Base-by-base conservation (phyloP, 2,329 filamentous ascomycete genomes). In the Diaporthe citrichinensis region DNA sequence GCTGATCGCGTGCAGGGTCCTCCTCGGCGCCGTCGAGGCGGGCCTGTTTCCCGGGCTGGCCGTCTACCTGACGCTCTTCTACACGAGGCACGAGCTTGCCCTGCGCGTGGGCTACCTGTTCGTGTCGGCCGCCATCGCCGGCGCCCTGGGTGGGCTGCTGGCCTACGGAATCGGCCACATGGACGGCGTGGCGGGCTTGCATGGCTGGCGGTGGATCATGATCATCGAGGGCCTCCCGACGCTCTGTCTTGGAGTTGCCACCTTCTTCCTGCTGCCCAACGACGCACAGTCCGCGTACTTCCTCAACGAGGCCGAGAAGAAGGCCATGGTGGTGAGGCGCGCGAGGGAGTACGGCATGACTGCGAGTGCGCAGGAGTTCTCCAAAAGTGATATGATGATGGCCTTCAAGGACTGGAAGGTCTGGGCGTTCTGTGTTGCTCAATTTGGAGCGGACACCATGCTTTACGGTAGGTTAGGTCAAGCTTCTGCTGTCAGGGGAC, bases 321-420 rank as follows among this genome's bases (percentile, higher is more conserved):
- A 84, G n/a, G 84, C 92, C 14, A 88, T 92, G 76, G 73, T 77
- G 2, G 78, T 78, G 59, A 79, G 84, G 31, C 80, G 81, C 31
- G 74, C 79, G 51, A 79, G 83, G 41, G 85, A 88, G 76, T 89
- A 89, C 53, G 88, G 88, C n/a, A 83, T 84, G 74, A 89, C 88
- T 9, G 82, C 79, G 57, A 87, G 85, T 58, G 86, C 87, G 44
- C 83, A 84, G 71, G 80, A 87, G 79, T 87, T 90, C 61, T 85
- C 82, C 78, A 90, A 89, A 84, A 82, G 84, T 12, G 94, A 96
- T 79, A 92, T 94, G 80, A 85, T 88, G 77, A 90, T 89, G 73
- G 93, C 92, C 0, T 90, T 94, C 76, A 88, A 86, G 77, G 94
- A 96, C 83, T 95, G 93, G 93, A 95, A 94, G 81, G 90, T 94